Evolutionary conservation across 495 filamentous ascomycete genomes (phyloP).

Genomic region (Acidomyces sp.): DNA sequence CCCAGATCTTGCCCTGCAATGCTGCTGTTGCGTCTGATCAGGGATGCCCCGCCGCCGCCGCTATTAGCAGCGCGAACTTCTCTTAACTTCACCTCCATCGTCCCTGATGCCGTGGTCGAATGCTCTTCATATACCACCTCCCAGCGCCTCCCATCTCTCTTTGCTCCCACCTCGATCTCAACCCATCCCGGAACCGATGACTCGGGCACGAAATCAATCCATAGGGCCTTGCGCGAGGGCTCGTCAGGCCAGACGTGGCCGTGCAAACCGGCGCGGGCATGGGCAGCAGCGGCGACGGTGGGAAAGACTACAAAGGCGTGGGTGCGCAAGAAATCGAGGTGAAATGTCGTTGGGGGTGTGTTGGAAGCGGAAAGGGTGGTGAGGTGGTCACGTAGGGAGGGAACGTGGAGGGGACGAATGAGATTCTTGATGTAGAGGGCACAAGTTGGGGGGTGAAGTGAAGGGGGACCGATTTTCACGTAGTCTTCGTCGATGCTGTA

Average conservation of each 20-base stretch:
- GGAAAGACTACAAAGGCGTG: slow-evolving; percentile 71
- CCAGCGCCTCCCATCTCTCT: slow-evolving; percentile 45
- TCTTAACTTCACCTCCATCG: background rate
- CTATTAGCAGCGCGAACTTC: slow-evolving; percentile 30
- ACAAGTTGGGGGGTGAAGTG: slow-evolving; percentile 69
- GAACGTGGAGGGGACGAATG: slow-evolving; percentile 68
- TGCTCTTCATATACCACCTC: slow-evolving; percentile 54
- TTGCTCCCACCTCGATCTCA: slow-evolving; percentile 45
- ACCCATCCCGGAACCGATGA: slow-evolving; percentile 65
- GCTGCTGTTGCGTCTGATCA: too few relatives aligned
- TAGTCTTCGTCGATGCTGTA: slow-evolving; percentile 16
- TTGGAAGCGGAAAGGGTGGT: slow-evolving; percentile 70
- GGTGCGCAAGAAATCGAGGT: slow-evolving; percentile 71
- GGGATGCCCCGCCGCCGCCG: too few relatives aligned
- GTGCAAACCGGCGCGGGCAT: slow-evolving; percentile 68
- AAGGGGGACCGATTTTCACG: slow-evolving; percentile 39
- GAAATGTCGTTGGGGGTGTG: slow-evolving; percentile 67
- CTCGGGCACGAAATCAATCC: slow-evolving; percentile 81
- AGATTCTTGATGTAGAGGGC: slow-evolving; percentile 85
- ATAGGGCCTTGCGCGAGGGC: slow-evolving; percentile 67
- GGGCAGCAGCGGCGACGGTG: slow-evolving; percentile 53
- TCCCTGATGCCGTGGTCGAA: background rate
- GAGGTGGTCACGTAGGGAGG: slow-evolving; percentile 52
- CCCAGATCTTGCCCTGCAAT: too few relatives aligned
- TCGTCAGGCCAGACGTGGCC: slow-evolving; percentile 75